A percentile compares a stretch with the other conserved stretches of the same genome.
Conservation (phyloP, 257 asterid genomes). For the Paraleonurus japonicus region DNA sequence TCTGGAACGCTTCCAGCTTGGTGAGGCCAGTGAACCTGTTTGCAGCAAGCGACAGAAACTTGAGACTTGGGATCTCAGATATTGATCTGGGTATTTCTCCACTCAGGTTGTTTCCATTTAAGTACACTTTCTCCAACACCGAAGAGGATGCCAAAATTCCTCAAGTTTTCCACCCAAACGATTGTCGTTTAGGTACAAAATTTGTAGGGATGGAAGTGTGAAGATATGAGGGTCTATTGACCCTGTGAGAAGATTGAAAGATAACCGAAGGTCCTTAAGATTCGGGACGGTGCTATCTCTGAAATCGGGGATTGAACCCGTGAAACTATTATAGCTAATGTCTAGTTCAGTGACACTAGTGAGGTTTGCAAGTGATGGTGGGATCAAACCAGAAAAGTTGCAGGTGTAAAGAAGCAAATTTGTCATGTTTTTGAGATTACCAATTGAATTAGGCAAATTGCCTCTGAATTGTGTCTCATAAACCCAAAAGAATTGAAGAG, state of each 20-base stretch:
- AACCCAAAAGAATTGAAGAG: slow-evolving; percentile 16
- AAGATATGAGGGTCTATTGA: slow-evolving; percentile 28
- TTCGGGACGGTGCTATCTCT: slow-evolving; percentile 19
- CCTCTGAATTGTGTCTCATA: slow-evolving; percentile 23
- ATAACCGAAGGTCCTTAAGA: slow-evolving; percentile 26
- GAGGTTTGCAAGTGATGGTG: slow-evolving; percentile 34
- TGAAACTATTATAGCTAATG: slow-evolving; percentile 27
- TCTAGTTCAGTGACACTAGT: slow-evolving; percentile 25
- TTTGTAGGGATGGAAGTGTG: slow-evolving; percentile 31
- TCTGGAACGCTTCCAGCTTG: slow-evolving; percentile 26
- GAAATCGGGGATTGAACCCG: slow-evolving; percentile 27
- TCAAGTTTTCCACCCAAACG: slow-evolving; percentile 23
- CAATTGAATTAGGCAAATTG: slow-evolving; percentile 26
- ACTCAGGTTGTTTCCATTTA: slow-evolving; percentile 32
- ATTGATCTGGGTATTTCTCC: slow-evolving; percentile 31
- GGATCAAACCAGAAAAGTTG: slow-evolving; percentile 34
- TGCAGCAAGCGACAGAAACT: slow-evolving; percentile 18
- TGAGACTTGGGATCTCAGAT: slow-evolving; percentile 22
- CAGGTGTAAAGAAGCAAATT: slow-evolving; percentile 30
- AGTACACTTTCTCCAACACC: slow-evolving; percentile 21
- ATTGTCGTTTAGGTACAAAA: slow-evolving; percentile 28
- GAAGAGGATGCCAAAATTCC: slow-evolving; percentile 29
- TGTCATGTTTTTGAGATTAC: slow-evolving; percentile 29
- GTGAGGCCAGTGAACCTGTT: slow-evolving; percentile 27
- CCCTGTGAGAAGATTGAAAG: slow-evolving; percentile 32